Evolutionary conservation across 768 basidiomycete genomes (phyloP).

Genomic region (Udeniomyces megalosporus): DNA sequence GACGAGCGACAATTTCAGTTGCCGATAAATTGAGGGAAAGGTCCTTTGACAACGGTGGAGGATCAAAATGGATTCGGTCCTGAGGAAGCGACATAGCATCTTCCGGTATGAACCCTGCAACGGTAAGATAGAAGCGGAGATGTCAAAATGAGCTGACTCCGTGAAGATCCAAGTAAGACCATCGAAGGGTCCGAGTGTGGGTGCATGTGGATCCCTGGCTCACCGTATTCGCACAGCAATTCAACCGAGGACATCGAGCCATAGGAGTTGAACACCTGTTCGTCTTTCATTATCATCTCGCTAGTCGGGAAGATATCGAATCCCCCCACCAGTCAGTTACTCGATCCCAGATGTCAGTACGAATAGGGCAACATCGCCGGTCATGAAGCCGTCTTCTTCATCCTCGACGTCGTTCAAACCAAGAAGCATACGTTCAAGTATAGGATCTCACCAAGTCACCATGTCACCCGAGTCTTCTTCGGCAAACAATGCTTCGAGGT

Average conservation of each 20-base stretch:
- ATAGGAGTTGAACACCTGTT: conserved; percentile 64
- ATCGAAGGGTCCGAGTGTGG: no score
- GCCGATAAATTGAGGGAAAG: no score
- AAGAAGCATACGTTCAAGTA: no score
- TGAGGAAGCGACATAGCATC: conserved; percentile 10
- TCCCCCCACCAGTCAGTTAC: background rate
- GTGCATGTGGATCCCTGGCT: background rate
- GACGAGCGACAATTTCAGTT: no score
- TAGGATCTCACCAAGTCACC: conserved; percentile 36
- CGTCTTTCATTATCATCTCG: conserved; percentile 35
- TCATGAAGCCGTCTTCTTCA: no score
- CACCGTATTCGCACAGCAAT: conserved; percentile 11
- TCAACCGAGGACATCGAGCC: conserved; percentile 15
- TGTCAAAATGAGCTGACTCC: no score
- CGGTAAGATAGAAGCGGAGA: background rate
- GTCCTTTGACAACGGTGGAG: background rate
- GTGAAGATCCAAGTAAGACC: background rate
- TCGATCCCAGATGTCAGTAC: background rate
- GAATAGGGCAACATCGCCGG: no score
- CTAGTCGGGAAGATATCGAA: background rate
- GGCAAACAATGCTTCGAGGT: background rate
- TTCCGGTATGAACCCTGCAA: conserved; percentile 4
- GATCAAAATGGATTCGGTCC: conserved; percentile 1
- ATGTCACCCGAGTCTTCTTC: conserved; percentile 40
- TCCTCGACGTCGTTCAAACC: no score